These are phyloP conservation scores for Gaertneriomyces sp. DNA, from an alignment of 192 early-diverging fungal species.

Conservation along the genomic window DNA sequence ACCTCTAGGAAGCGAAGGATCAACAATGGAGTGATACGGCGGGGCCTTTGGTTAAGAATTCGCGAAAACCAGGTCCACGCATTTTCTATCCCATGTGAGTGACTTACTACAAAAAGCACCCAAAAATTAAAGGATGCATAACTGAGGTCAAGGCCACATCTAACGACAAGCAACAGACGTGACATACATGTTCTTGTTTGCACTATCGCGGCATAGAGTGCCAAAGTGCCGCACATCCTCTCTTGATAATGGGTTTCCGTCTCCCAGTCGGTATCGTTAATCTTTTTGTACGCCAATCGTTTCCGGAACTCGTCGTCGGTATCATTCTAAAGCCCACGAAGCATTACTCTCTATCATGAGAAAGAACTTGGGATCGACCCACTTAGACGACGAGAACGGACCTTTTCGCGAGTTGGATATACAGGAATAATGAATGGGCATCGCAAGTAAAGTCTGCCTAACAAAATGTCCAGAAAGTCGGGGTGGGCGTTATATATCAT, in stretches of 20 bases:
- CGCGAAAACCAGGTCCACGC: constrained; percentile 73
- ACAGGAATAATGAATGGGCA: constrained; percentile 69
- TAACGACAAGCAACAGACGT: neutral
- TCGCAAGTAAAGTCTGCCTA: constrained; percentile 63
- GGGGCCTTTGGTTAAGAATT: constrained; percentile 63
- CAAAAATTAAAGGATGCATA: neutral
- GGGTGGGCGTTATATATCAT: constrained; percentile 55
- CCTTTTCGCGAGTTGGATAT: constrained; percentile 49
- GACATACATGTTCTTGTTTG: constrained; percentile 49
- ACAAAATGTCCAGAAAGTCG: constrained; percentile 55
- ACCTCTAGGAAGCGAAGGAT: constrained; percentile 62
- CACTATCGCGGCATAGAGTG: constrained; percentile 66
- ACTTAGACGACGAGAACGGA: constrained; percentile 9
- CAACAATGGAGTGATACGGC: constrained; percentile 61
- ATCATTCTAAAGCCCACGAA: constrained; percentile 35
- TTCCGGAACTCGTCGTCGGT: constrained; percentile 36
- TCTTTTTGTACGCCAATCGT: constrained; percentile 42
- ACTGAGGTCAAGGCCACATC: neutral
- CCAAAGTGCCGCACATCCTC: constrained; percentile 63
- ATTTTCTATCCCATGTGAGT: constrained; percentile 50
- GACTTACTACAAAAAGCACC: constrained; percentile 26
- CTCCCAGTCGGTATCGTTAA: constrained; percentile 44
- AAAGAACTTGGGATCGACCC: neutral
- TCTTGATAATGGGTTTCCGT: constrained; percentile 58
- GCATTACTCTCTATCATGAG: neutral